Conservation (phyloP, 805 yeast species). For the Huiozyma sinensis region DNA sequence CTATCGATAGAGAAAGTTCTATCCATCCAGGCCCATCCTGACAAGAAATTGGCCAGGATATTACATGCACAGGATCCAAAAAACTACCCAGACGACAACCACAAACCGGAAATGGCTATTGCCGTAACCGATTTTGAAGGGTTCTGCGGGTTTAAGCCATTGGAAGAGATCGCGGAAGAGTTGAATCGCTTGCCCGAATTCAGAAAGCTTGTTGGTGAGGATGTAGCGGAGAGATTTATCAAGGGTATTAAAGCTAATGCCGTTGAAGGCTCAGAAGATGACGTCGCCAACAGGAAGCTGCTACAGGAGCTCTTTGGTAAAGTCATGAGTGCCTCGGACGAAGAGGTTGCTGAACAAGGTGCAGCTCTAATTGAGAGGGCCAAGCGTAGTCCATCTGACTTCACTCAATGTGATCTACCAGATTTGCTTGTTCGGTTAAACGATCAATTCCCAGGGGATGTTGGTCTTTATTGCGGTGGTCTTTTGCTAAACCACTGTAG, state of each 20-base stretch:
- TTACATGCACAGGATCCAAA: conserved; percentile 77
- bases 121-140: conserved; percentile 96
- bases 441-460: conserved; percentile 83
- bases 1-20: conserved; percentile 86
- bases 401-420: conserved; percentile 46
- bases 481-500: conserved; percentile 80
- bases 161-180: conserved; percentile 60
- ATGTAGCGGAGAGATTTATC: conserved; percentile 43
- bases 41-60: conserved; percentile 67
- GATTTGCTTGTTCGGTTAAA: conserved; percentile 67
- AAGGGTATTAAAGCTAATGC: conserved; percentile 36
- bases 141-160: conserved; percentile 94
- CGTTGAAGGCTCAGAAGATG: conserved; percentile 41
- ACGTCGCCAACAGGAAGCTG: conserved; percentile 46
- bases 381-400: conserved; percentile 43
- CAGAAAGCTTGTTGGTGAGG: conserved; percentile 54
- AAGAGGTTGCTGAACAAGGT: conserved; percentile 45
- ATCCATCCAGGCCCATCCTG: conserved; percentile 97
- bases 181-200: conserved; percentile 72
- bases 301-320: conserved; percentile 68
- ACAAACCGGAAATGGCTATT: conserved; percentile 99
- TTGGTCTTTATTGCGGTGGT: conserved; percentile 95
- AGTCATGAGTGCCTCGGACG: conserved; percentile 75
- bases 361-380: conserved; percentile 59
- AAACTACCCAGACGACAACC: conserved; percentile 95